phyloP scores from a whole-genome alignment of 176 grass and related monocot species.

The Raddia distichophylla region DNA sequence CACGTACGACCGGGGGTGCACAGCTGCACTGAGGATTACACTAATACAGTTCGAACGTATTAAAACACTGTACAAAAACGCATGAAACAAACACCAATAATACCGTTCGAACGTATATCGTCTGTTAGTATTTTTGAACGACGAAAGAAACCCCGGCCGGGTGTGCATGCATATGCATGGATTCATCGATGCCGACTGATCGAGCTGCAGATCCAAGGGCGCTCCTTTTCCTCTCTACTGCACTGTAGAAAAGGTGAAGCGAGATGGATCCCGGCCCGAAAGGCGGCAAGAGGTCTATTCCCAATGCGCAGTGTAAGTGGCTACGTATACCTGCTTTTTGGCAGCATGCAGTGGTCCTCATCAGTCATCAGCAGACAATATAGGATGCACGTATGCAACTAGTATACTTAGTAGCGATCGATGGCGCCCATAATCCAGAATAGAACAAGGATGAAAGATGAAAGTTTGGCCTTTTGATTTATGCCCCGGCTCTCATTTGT shows the following conservation, averaged over 20 bases:
- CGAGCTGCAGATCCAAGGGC: background rate
- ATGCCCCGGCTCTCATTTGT: background rate
- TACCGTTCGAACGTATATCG: too few relatives aligned
- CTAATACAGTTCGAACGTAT: too few relatives aligned
- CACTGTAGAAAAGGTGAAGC: background rate
- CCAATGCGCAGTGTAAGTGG: background rate
- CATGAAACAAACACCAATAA: too few relatives aligned
- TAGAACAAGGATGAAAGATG: slow-evolving; percentile 29
- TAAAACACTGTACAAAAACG: too few relatives aligned
- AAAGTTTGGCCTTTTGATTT: slow-evolving; percentile 25
- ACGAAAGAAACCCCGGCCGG: too few relatives aligned
- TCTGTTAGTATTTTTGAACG: too few relatives aligned
- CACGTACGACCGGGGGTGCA: too few relatives aligned
- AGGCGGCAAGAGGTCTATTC: background rate
- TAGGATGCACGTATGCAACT: background rate
- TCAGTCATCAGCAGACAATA: background rate
- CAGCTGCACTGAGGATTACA: too few relatives aligned
- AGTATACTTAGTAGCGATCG: background rate
- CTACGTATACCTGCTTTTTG: background rate
- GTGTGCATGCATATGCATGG: background rate
- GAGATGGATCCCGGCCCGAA: slow-evolving; percentile 36
- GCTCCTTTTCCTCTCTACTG: background rate
- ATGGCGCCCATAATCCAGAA: slow-evolving; percentile 24
- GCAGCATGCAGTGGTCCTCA: slow-evolving; percentile 31
- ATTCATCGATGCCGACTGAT: background rate